A percentile compares a stretch with the other conserved stretches of the same genome.
These are phyloP conservation scores for Populus trichocarpa DNA, from an alignment of 441 rosid species.

Conservation along the genomic window DNA sequence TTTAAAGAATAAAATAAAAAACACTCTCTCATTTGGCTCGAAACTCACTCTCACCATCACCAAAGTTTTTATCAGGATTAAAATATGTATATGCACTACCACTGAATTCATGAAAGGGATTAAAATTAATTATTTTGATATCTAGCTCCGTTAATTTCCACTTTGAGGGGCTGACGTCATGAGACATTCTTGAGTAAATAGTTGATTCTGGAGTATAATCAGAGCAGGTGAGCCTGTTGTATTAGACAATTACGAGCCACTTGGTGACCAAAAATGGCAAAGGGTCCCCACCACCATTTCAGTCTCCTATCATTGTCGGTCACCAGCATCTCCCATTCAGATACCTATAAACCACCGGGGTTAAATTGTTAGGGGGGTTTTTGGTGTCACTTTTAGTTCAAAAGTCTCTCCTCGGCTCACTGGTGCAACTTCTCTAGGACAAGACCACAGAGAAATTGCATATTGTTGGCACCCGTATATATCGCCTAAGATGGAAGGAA, in stretches of 20 bases:
- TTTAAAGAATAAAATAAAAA: too few species aligned
- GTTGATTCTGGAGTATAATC: neutral
- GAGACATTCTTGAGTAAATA: too few species aligned
- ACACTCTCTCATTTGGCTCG: too few species aligned
- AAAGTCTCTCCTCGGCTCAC: neutral
- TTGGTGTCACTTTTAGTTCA: neutral
- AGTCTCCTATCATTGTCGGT: neutral
- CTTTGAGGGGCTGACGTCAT: too few species aligned
- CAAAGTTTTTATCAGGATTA: too few species aligned
- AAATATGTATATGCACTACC: too few species aligned
- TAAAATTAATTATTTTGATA: too few species aligned
- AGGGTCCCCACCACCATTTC: neutral
- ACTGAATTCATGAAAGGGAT: too few species aligned
- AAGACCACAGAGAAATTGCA: neutral
- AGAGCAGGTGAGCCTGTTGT: neutral
- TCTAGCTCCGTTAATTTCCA: too few species aligned
- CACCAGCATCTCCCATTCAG: neutral
- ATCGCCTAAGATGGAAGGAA: neutral
- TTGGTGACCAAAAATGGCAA: constrained; percentile 2
- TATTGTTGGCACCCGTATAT: neutral
- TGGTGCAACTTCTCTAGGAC: neutral
- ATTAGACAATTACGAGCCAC: neutral
- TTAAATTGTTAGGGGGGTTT: neutral
- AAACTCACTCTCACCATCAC: too few species aligned
- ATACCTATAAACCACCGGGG: neutral